phyloP scores from a whole-genome alignment of 306 rosid species.

The Neltuma alba region DNA sequence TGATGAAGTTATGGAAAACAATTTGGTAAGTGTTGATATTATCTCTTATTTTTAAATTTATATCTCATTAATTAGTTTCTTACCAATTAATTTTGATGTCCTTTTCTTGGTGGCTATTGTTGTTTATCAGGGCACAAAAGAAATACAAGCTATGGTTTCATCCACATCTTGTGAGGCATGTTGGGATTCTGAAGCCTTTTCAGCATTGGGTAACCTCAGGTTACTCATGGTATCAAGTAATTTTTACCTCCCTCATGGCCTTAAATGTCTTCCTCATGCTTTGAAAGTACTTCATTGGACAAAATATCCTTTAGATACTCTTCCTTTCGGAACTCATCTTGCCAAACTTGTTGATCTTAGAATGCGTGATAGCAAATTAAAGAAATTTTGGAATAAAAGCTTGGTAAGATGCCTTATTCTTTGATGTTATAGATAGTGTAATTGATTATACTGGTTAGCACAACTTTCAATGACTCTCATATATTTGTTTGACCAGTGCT shows the following conservation, averaged over 20 bases:
- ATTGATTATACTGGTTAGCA: too few relatives aligned
- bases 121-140: neutral
- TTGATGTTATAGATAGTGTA: neutral
- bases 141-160: neutral
- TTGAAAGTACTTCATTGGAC: neutral
- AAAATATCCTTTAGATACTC: neutral
- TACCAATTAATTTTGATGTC: too few relatives aligned
- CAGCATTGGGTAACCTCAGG: slow-evolving; percentile 4
- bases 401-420: neutral
- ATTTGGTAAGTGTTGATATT: too few relatives aligned
- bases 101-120: neutral
- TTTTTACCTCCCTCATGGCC: neutral
- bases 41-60: too few relatives aligned
- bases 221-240: slow-evolving; percentile 27
- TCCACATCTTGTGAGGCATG: neutral
- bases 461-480: neutral
- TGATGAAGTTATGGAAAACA: too few relatives aligned
- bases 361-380: neutral
- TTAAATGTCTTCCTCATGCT: slow-evolving; percentile 2
- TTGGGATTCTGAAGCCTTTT: neutral
- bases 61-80: too few relatives aligned
- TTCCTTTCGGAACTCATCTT: neutral
- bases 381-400: neutral
- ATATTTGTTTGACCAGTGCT: neutral
- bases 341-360: neutral